Evolutionary conservation across 768 basidiomycete species (phyloP), one percentile per base, ranked within the genome.

Genomic region (Tylopilus plumbeoviolaceoides): DNA sequence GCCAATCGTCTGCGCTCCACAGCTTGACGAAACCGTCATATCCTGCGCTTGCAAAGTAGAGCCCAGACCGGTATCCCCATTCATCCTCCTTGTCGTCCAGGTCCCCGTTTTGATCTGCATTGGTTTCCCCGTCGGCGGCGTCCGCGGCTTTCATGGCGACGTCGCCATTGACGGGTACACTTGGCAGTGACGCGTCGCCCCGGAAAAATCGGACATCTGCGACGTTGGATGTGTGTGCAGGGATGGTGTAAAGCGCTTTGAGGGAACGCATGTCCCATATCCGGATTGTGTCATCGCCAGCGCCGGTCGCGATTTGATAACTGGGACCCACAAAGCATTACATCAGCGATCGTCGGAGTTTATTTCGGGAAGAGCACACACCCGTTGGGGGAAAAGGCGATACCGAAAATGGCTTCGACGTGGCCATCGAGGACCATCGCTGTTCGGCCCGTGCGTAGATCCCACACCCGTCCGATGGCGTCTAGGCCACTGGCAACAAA

Each of bases 1-100:
- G 93, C 97, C 97, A 99, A 64, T 99, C 97, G 66, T 98, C 97
- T 44, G 95, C 91, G 63, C 87, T 91, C 97, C 97, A 99, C 50
- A 99, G 64, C 69, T 97, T 94, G 65, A 99, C 91, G 52, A 88
- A 82, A 5, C 93, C 92, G 65, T 99, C 97, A 68, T 98, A 98
- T 4, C 97, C 95, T 4, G 91, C 77, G 59, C 91, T 92, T 4
- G 90, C 94, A 53, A 99, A 84, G 76, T 95, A 98, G 48, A 95
- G 73, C 2, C 97, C 97, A 10, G 89, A 85, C 5, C 89, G 84
- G 55, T 92, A 92, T 53, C 75, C 79, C 83, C 85, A 87, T 57
- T 91, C 87, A 55, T 89, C 84, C 47, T 42, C 27, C 10, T 18
- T 53, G 20, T 62, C 66, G 14, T 61, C 60, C 27, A 59, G 56